Base-by-base conservation (phyloP, 2,329 filamentous ascomycete genomes). In the Sclerotiophoma versabilis region DNA sequence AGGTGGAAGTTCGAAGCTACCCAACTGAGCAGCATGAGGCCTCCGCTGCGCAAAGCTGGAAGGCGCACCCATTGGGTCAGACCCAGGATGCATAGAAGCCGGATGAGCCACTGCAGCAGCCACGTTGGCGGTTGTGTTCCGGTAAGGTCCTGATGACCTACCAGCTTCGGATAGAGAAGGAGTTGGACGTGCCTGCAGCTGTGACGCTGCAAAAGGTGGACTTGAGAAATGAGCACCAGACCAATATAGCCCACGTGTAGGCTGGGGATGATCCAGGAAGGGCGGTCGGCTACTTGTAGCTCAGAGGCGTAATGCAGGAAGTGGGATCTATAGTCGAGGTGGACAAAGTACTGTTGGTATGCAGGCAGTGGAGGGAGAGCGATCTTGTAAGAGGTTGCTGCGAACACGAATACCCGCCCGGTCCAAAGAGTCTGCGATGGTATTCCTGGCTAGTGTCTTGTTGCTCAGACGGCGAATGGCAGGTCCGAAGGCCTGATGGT, bases 21-120 rank as follows among this genome's bases (percentile, higher is more conserved):
- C 88, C 58, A 92, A 82, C 65, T 84, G 83, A 53, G 84, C 85
- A 58, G 88, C 86, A 69, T 88, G 88, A 69, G 87, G 84, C 75
- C 89, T 85, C 68, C 89, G 84, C 74, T 87, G 83, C 64, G 87
- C 85, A 72, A 92, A 87, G 78, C 88, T 89, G 71, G 83, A 81
- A 65, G 84, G 81, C 67, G 81, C 79, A 74, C 81, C 81, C 78
- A 87, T 82, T 73, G 79, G 78, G 74, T 87, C 84, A 70, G 84
- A 76, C 71, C 81, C 80, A 72, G 83, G 79, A 77, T 84, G 82
- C 84, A 87, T 88, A 73, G 82, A 83, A 71, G 81, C 77, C 72
- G 82, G 80, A 68, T 81, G 83, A 67, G 83, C 80, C 70, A 85
- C 82, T 66, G 84, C 82, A 72, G 84, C 81, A 79, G 84, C 84